Conservation (phyloP, 805 yeast genomes). For the Ogataea dorogensis region DNA sequence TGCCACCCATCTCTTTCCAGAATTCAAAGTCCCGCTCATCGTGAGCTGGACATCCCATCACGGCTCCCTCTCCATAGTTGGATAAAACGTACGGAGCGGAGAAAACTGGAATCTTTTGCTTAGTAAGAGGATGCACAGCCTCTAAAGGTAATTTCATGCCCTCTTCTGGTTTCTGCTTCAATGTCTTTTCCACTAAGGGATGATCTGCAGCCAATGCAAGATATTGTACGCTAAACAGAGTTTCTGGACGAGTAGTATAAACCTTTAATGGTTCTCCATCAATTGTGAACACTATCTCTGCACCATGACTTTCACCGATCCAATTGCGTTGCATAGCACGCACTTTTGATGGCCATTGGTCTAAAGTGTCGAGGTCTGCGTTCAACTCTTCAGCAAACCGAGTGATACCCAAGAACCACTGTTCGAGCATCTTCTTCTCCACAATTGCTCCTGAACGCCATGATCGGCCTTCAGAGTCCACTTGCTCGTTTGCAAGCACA, state of each 20-base stretch:
- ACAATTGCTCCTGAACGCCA: slow-evolving; percentile 98
- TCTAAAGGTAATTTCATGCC: slow-evolving; percentile 53
- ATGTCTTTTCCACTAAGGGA: slow-evolving; percentile 46
- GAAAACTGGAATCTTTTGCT: slow-evolving; percentile 63
- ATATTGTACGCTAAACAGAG: slow-evolving; percentile 79
- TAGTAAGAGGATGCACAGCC: slow-evolving; percentile 60
- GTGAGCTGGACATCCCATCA: slow-evolving; percentile 98
- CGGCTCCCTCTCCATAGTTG: slow-evolving; percentile 87
- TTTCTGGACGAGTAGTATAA: slow-evolving; percentile 90
- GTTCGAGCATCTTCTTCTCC: slow-evolving; percentile 75
- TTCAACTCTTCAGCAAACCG: slow-evolving; percentile 68
- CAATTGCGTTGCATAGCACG: slow-evolving; percentile 89
- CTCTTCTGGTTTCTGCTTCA: slow-evolving; percentile 40
- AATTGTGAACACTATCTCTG: slow-evolving; percentile 54
- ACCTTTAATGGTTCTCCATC: slow-evolving; percentile 38
- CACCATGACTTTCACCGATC: slow-evolving; percentile 89
- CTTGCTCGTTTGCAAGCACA: slow-evolving; percentile 95
- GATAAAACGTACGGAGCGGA: slow-evolving; percentile 89
- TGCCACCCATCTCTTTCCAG: slow-evolving; percentile 65
- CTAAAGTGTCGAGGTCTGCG: slow-evolving; percentile 58
- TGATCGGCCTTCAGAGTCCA: slow-evolving; percentile 83
- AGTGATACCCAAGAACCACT: slow-evolving; percentile 94
- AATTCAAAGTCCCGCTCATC: slow-evolving; percentile 81
- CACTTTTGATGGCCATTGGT: slow-evolving; percentile 86
- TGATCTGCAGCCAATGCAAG: slow-evolving; percentile 76